Percentiles rank a stretch among this genome's conserved stretches.
These are phyloP conservation scores for Holtermanniella nyarrowii DNA, from an alignment of 768 basidiomycete genomes.

Conservation along the genomic window DNA sequence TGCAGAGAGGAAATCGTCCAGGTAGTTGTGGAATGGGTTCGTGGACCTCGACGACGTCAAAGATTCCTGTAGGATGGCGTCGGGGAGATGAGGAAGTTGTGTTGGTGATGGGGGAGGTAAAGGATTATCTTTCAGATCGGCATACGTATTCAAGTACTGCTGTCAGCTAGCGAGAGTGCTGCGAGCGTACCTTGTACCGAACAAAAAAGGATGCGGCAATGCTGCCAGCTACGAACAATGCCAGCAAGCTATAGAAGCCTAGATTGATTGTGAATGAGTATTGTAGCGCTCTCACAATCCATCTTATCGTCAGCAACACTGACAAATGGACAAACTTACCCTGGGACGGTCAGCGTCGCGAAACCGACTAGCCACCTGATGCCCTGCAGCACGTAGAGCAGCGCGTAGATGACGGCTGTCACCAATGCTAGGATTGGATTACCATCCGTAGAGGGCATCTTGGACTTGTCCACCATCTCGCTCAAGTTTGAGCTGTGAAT, in stretches of 20 bases:
- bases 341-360: slow-evolving; percentile 70
- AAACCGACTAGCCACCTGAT: slow-evolving; percentile 53
- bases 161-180: background rate
- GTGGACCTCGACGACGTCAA: slow-evolving; percentile 10
- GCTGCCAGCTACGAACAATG: slow-evolving; percentile 58
- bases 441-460: slow-evolving; percentile 8
- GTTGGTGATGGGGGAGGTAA: slow-evolving; percentile 24
- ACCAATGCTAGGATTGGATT: slow-evolving; percentile 35
- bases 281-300: slow-evolving; percentile 35
- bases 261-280: slow-evolving; percentile 50
- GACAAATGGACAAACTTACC: slow-evolving; percentile 40
- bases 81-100: slow-evolving; percentile 47
- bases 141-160: slow-evolving; percentile 42
- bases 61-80: slow-evolving; percentile 61
- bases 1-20: slow-evolving; percentile 93
- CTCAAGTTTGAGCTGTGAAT: too few relatives aligned
- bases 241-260: slow-evolving; percentile 81
- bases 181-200: slow-evolving; percentile 43
- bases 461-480: too few relatives aligned
- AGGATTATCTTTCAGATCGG: slow-evolving; percentile 39
- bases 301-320: slow-evolving; percentile 13
- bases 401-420: slow-evolving; percentile 32
- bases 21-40: slow-evolving; percentile 82
- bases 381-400: slow-evolving; percentile 34
- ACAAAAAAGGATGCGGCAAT: slow-evolving; percentile 73